Evolutionary conservation across 2,329 filamentous ascomycete genomes (phyloP), one percentile per base, ranked within the genome.

Genomic region (Pseudogymnoascus sp.): DNA sequence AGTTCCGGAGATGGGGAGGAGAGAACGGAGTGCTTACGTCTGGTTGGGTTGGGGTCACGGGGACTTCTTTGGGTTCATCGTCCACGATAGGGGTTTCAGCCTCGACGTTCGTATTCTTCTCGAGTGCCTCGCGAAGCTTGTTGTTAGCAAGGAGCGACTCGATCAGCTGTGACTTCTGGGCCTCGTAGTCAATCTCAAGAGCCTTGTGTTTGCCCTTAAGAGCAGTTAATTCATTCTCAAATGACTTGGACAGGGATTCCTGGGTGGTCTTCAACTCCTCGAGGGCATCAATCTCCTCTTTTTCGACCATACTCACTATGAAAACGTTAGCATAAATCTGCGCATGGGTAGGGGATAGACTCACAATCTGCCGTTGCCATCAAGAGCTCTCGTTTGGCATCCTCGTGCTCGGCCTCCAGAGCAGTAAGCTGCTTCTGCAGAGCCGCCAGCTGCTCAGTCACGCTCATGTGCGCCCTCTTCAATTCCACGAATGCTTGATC

Each of bases 101-200:
- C 28, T 57, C 21, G 30, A 15, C 23, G 55, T 26, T 13, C 5
- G 55, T 21, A 5, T 30, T 37, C 30, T 57, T 37, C 30, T 57
- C 79, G 34, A 77, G 71, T 61, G 81, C 76, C 69, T 81, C 80
- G 59, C 79, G 77, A 59, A 84, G 73, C 69, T 79, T 79, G 62
- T 85, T 82, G 69, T 85, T 85, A 63, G 79, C 77, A 48, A 85
- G 74, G 15, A 85, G 74, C 45, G 81, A 79, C 38, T 82, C 77
- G 64, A 85, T 76, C 21, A 86, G 76, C 67, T 85, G 82, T 52
- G 77, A 76, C 71, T 83, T 81, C 67, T 82, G 77, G 62, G 79
- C 75, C 59, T 84, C 81, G 57, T 76, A 74, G 68, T 85, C 81
- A 59, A 76, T 73, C 62, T 73, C 74, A 57, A 79, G 71, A 59